Base-by-base conservation (phyloP, 1,284 basidiomycete genomes). In the Mycena sp. region DNA sequence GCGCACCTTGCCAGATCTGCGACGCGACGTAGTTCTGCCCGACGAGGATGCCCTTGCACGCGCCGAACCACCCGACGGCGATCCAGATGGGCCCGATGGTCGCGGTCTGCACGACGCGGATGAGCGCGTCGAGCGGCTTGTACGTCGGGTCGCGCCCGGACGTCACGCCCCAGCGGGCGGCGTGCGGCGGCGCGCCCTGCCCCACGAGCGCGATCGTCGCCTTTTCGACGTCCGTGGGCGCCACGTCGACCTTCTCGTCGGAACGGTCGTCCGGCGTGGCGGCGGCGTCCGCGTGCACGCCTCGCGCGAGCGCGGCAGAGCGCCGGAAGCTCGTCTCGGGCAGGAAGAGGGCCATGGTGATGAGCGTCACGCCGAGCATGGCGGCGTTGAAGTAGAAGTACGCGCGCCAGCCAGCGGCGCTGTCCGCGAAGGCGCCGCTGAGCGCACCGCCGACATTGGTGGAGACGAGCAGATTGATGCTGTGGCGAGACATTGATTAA, bases 371-470 rank as follows among this genome's bases (percentile, higher is more conserved):
- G 6, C 19, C 51, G 16, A 60, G 58, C 58, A 60, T 60, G 16
- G 58, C 58, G 1, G 58, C 19, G 51, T 60, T 54, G 58, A 60
- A 60, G 51, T 60, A 54, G 45, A 60, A 60, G 58, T 60, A 60
- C 14, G 35, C 21, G 19, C 58, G 58, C 58, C 58, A 60, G 26
- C 51, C 58, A 12, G 37, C 28, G 35, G 29, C 38, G 51, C 58
- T 60, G 37, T 60, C 58, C 6, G 58, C 58, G 41, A 60, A 60
- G 7, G 58, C 58, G 14, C 58, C 58, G 44, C 58, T 60, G 26
- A 60, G 58, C 17, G 58, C 58, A 23, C 51, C 58, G 11, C 58
- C 58, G 51, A 60, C 51, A 23, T 60, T 60, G 1, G 58, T 60
- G 5, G 58, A 60, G 44, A 60, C 58, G 17, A 60, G 58, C 16